Evolutionary conservation across 192 early-diverging fungal genomes (phyloP).

Genomic region (Coemansia sp.): DNA sequence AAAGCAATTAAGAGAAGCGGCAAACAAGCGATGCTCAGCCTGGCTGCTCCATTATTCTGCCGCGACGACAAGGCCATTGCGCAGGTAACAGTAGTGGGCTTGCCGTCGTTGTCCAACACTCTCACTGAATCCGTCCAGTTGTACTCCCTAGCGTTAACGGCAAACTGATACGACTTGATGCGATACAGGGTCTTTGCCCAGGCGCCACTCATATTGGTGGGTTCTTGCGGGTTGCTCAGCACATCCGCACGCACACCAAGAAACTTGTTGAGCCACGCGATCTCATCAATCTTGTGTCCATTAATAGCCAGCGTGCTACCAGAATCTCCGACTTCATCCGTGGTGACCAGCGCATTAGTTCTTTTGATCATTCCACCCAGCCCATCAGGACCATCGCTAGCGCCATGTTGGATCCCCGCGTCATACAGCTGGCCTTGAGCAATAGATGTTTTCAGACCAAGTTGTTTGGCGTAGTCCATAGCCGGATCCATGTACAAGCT

Average conservation of each 20-base stretch:
- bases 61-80: background rate
- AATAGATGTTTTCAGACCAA: constrained; percentile 30
- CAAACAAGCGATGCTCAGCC: background rate
- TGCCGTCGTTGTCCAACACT: constrained; percentile 44
- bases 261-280: constrained; percentile 42
- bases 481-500: constrained; percentile 45
- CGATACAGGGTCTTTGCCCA: constrained; percentile 52
- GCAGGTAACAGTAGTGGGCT: constrained; percentile 14
- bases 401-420: constrained; percentile 45
- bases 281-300: constrained; percentile 21
- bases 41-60: background rate
- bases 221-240: constrained; percentile 43
- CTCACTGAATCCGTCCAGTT: constrained; percentile 30
- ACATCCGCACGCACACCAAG: constrained; percentile 31
- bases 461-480: constrained; percentile 21
- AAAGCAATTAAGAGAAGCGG: background rate
- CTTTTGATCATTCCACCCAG: constrained; percentile 25
- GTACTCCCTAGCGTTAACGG: constrained; percentile 19
- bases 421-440: constrained; percentile 53
- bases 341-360: constrained; percentile 15
- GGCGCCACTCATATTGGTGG: constrained; percentile 23
- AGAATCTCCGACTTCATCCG: constrained; percentile 2
- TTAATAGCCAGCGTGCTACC: constrained; percentile 24
- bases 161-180: constrained; percentile 53
- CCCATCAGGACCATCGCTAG: constrained; percentile 13